Evolutionary conservation across 805 yeast species (phyloP).

Genomic region (Candida xyloterini): DNA sequence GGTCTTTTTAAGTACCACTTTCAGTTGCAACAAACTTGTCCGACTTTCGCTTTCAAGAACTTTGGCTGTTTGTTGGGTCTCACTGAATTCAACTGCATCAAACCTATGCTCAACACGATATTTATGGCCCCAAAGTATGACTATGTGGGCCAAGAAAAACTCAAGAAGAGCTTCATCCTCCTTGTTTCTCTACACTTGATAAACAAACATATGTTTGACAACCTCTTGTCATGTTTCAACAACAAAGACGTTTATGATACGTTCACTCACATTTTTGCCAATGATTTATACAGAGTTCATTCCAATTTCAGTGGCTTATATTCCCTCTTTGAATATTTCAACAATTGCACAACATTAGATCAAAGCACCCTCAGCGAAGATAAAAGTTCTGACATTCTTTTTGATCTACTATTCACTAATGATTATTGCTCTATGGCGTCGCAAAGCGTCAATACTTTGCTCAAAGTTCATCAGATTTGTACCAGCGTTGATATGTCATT

Average conservation of each 20-base stretch:
- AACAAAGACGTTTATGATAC: conserved; percentile 11
- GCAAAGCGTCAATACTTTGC: conserved; percentile 8
- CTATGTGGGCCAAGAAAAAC: conserved; percentile 17
- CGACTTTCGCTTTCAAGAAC: conserved; percentile 27
- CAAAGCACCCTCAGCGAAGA: conserved; percentile 23
- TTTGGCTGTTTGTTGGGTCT: conserved; percentile 23
- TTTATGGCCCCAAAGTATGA: conserved; percentile 16
- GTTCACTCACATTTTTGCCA: conserved; percentile 10
- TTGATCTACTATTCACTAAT: conserved; percentile 11
- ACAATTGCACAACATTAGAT: conserved; percentile 18
- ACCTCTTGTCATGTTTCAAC: conserved; percentile 10
- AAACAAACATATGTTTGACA: conserved; percentile 17
- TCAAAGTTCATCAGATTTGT: conserved; percentile 6
- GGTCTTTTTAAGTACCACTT: conserved; percentile 28
- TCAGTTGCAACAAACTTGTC: conserved; percentile 23
- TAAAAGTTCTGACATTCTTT: conserved; percentile 5
- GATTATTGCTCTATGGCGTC: conserved; percentile 4
- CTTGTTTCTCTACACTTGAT: conserved; percentile 23
- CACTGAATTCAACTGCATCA: conserved; percentile 7
- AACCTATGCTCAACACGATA: conserved; percentile 15
- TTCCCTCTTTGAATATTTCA: conserved; percentile 21
- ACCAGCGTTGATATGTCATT: conserved; percentile 1
- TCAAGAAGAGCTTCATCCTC: conserved; percentile 22
- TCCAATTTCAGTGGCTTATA: conserved; percentile 10
- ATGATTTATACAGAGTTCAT: conserved; percentile 2